Evolutionary conservation across 306 rosid genomes (phyloP), one percentile per base, ranked within the genome.

Genomic region (Vicia faba): DNA sequence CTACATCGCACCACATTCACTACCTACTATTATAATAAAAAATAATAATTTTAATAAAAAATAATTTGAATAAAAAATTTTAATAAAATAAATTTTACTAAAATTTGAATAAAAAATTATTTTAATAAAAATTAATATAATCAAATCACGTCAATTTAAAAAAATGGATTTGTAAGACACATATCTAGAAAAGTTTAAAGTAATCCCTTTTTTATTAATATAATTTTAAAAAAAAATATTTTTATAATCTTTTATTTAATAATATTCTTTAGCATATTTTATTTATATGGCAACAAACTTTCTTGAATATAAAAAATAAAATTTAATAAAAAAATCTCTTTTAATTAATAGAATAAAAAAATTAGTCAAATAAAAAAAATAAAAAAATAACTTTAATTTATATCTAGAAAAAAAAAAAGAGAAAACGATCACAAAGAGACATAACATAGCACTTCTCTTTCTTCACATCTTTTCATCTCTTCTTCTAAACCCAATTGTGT

Each of bases 1-100:
- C 76, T 64, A 69, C 39, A 57, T 50, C 54, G 35, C 18, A 75
- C 73, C 76, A 63, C 76, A 79, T 74, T 70, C 78, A 11, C 74
- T 26, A 70, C 75, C 78, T 77, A 77, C 81, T 55, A 13, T 6
- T 12, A 11, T 54, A 54, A 54, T 11, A 33, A 7, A 33, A 33
- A 31, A 29, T 20, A 1, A 31, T 5, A 31, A 31, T 31, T 31
- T 31, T 31, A 31, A 31, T 31, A 1, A 31, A 31, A 33, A 31
- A 4, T 5, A 31, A 1, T 25, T 2, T 25, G 3, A 25, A 25
- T 25, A 25, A 31, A 31, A 31, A 31, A 5, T 29, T n/a, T n/a
- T n/a, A n/a, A n/a, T n/a, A n/a, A n/a, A n/a, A n/a, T n/a, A n/a
- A n/a, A n/a, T n/a, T n/a, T n/a, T n/a, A n/a, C n/a, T n/a, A n/a